Evolutionary conservation across 495 filamentous ascomycete species (phyloP).

Genomic region (Extremus antarcticus): DNA sequence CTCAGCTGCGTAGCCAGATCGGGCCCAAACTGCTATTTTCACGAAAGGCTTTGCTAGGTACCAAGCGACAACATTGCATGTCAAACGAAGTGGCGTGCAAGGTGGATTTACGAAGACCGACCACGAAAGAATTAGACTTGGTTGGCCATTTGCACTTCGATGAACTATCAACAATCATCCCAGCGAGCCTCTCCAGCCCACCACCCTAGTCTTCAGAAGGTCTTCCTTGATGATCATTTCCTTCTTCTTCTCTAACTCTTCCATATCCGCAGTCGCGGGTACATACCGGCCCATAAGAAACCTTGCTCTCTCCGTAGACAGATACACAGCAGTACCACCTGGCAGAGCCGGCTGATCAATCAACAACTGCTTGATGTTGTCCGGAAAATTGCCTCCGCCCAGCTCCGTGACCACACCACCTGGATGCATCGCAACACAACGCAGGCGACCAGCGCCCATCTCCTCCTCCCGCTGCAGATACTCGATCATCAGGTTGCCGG

Average conservation of each 20-base stretch:
- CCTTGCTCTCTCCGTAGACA: slow-evolving; percentile 4
- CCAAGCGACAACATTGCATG: no score
- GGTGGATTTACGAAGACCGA: no score
- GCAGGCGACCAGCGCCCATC: not conserved
- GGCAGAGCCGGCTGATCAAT: slow-evolving; percentile 4
- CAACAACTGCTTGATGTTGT: not conserved
- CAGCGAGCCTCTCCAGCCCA: not conserved
- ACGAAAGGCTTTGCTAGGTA: no score
- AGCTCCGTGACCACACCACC: slow-evolving; percentile 5
- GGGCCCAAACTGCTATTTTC: no score
- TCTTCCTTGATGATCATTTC: not conserved
- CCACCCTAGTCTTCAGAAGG: not conserved
- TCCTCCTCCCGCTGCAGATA: not conserved
- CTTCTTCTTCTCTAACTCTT: not conserved
- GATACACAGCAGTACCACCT: slow-evolving; percentile 1
- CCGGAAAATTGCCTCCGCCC: not conserved
- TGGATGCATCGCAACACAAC: slow-evolving; percentile 8
- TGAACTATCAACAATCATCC: not conserved
- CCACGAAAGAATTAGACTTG: no score
- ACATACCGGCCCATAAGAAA: slow-evolving; percentile 6
- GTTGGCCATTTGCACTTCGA: no score
- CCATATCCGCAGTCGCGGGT: not conserved
- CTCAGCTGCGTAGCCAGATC: no score
- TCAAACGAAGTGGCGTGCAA: no score
- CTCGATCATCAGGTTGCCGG: not conserved